Base-by-base conservation (phyloP, 2,329 filamentous ascomycete species). In the Microsporum canis region DNA sequence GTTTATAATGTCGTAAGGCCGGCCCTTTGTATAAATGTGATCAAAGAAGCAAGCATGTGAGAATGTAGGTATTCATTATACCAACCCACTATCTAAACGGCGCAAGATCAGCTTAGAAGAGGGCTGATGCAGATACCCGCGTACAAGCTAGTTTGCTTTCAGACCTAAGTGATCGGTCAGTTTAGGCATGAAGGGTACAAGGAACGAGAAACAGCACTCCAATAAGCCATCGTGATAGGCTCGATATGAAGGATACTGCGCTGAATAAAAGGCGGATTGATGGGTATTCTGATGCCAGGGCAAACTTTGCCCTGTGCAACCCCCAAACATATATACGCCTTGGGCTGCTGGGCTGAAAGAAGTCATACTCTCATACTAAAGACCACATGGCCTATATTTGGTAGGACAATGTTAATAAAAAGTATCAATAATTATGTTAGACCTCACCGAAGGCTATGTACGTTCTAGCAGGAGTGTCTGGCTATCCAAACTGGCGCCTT, bases 271-370 rank as follows among this genome's bases (percentile, higher is more conserved):
- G 5, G 49, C 33, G 39, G 14, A 45, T 23, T 8, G 17, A 10
- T 6, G 14, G 14, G 12, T 33, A 53, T n/a, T 33, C 12, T 53
- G 49, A 31, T 7, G 33, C 29, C 29, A 34, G 49, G 49, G 49
- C 49, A 53, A 53, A 53, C 49, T 53, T 53, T 53, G 27, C 49
- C 27, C 31, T 53, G 49, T 53, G 12, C 49, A 27, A 53, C 49
- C 49, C 49, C 49, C 12, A 53, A 53, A 53, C 49, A 53, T 5
- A 51, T 31, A 7, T 49, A 34, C 12, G 49, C 31, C 49, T 34
- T 34, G 14, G 49, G 4, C 14, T 53, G 10, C 2, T 5, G 29
- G 12, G 7, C 49, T 33, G 12, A 33, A 7, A 6, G 29, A 3
- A 53, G 49, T 29, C 14, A 31, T 14, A 3, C 29, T 34, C 8